Conservation (phyloP, 352 stramenopile species). For the Peronospora farinosa region DNA sequence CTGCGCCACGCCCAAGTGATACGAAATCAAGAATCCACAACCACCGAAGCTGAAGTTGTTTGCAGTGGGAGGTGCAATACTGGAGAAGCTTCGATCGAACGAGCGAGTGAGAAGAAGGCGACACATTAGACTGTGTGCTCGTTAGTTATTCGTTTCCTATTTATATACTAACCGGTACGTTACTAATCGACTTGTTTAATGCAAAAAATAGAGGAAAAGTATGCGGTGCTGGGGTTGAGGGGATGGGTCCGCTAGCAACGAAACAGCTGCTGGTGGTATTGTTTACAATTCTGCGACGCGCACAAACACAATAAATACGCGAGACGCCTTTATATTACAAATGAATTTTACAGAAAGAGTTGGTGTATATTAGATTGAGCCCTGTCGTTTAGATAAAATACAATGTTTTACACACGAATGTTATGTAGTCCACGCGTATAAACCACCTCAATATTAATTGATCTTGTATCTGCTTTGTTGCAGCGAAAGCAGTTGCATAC, state of each 20-base stretch:
- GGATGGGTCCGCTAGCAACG: slow-evolving; percentile 27
- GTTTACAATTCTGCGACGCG: no score
- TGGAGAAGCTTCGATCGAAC: slow-evolving; percentile 6
- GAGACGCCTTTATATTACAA: no score
- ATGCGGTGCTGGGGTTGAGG: slow-evolving; percentile 59
- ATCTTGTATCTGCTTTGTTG: neutral
- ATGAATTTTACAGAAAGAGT: no score
- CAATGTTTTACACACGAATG: no score
- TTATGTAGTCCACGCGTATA: no score
- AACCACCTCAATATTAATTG: no score
- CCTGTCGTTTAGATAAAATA: no score
- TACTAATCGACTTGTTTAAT: neutral
- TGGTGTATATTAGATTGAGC: no score
- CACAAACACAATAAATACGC: no score
- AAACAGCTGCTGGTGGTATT: no score
- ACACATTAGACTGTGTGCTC: neutral
- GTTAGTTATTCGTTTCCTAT: neutral
- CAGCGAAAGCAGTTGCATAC: neutral
- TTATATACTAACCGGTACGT: neutral
- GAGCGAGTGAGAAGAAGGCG: neutral
- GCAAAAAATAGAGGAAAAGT: slow-evolving; percentile 35
- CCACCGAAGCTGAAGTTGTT: slow-evolving; percentile 76
- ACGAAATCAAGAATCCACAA: slow-evolving; percentile 72
- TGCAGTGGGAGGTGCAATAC: slow-evolving; percentile 4
- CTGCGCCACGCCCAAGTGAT: slow-evolving; percentile 67